Percentiles rank a stretch among this genome's conserved stretches.
phyloP scores from a whole-genome alignment of 495 filamentous ascomycete species.

The Letharia lupina region DNA sequence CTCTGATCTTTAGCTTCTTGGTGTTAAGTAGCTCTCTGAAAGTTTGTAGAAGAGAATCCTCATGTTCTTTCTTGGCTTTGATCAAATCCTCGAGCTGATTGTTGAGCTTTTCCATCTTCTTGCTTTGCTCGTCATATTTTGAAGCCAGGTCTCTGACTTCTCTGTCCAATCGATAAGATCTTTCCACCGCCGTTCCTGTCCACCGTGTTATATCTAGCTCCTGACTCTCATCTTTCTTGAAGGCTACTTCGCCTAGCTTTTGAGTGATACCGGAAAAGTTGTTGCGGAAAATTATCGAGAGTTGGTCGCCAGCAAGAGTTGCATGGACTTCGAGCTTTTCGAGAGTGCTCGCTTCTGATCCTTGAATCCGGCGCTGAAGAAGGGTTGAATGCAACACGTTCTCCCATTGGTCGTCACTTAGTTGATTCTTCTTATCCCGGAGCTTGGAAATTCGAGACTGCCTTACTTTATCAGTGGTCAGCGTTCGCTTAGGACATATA shows the following conservation, averaged over 20 bases:
- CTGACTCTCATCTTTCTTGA: slow-evolving; percentile 54
- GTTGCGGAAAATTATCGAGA: slow-evolving; percentile 45
- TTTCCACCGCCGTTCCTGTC: slow-evolving; percentile 47
- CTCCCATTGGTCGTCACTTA: slow-evolving; percentile 51
- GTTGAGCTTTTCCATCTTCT: slow-evolving; percentile 44
- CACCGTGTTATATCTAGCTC: slow-evolving; percentile 67
- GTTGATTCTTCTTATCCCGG: slow-evolving; percentile 45
- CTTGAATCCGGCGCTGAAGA: slow-evolving; percentile 5
- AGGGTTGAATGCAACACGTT: slow-evolving; percentile 34
- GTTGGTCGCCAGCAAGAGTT: slow-evolving; percentile 23
- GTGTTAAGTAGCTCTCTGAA: slow-evolving; percentile 67
- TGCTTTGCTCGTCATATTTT: slow-evolving; percentile 37
- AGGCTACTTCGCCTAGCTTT: slow-evolving; percentile 57
- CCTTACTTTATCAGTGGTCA: slow-evolving; percentile 39
- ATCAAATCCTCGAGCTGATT: slow-evolving; percentile 55
- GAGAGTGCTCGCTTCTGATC: neutral
- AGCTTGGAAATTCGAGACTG: slow-evolving; percentile 37
- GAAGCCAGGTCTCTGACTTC: slow-evolving; percentile 41
- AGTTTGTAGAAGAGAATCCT: slow-evolving; percentile 61
- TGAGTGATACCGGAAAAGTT: slow-evolving; percentile 53
- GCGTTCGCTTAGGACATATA: slow-evolving; percentile 16
- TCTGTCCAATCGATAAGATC: slow-evolving; percentile 35
- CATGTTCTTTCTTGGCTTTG: slow-evolving; percentile 57
- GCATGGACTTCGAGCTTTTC: slow-evolving; percentile 34
- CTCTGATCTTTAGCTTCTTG: slow-evolving; percentile 86